Evolutionary conservation across 805 yeast genomes (phyloP), one percentile per base, ranked within the genome.

Genomic region (Brettanomyces bruxellensis): DNA sequence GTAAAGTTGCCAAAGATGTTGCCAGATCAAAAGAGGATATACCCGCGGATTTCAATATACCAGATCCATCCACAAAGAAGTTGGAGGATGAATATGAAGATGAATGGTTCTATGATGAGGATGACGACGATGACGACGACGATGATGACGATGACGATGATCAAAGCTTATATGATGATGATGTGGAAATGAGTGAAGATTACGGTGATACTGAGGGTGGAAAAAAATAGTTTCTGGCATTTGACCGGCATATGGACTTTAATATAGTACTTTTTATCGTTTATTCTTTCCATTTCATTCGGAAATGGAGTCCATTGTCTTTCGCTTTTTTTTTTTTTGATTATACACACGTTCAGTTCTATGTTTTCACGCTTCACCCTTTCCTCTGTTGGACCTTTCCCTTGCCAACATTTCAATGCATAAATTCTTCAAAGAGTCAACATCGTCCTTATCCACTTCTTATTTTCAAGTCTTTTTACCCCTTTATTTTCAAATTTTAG

Each of bases 41-140:
- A 42, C 98, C 98, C 25, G 78, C 73, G 40, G 97, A 86, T 44
- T 90, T 88, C 59, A 73, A 73, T 39, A 81, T 89, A 78, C 96
- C 96, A 30, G 77, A 60, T 53, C 55, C 43, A 54, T 60, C 54
- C 13, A 56, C 61, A 30, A 59, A 60, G 50, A 72, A 70, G 48
- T 79, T 70, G 34, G 62, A 67, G 40, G 74, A 70, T 41, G 70
- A 68, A 43, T 78, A 78, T 46, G 83, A 82, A 43, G 59, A 59
- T 13, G 79, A 71, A 45, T 79, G 69, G 46, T 77, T 70, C 28
- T 83, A 79, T 43, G 85, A 78, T 54, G 82, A 80, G 48, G 79
- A 74, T 43, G 73, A 61, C 37, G 64, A 66, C 38, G 69, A 66
- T 44, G 82, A 81, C 13, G 58, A 53, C 5, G 80, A 75, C 25